Percentiles rank a stretch among this genome's conserved stretches.
These are phyloP conservation scores for Alternaria gansuensis DNA, from an alignment of 2,329 filamentous ascomycete genomes.

Conservation along the genomic window DNA sequence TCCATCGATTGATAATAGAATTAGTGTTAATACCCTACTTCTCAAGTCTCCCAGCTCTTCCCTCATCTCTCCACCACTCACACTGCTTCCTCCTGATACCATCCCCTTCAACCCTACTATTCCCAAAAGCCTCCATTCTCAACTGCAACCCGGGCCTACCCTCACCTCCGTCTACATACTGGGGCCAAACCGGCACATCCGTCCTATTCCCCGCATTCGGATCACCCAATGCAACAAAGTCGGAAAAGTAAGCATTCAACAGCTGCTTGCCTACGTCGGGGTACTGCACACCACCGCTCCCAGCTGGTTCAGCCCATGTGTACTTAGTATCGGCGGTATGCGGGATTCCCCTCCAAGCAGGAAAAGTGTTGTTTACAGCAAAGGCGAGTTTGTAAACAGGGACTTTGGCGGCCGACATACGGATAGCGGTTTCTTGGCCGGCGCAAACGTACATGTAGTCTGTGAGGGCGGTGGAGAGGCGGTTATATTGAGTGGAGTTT, in stretches of 20 bases:
- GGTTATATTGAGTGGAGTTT: slow-evolving; percentile 57
- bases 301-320: slow-evolving; percentile 60
- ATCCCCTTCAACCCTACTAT: slow-evolving; percentile 40
- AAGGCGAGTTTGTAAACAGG: slow-evolving; percentile 41
- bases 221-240: slow-evolving; percentile 54
- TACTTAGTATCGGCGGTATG: slow-evolving; percentile 52
- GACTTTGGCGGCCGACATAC: slow-evolving; percentile 45
- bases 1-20: not conserved
- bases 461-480: slow-evolving; percentile 53
- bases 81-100: slow-evolving; percentile 36
- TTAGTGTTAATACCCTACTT: slow-evolving; percentile 23
- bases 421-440: slow-evolving; percentile 57
- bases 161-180: slow-evolving; percentile 40
- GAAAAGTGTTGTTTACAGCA: slow-evolving; percentile 36
- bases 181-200: slow-evolving; percentile 52
- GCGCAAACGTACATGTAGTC: slow-evolving; percentile 60
- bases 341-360: slow-evolving; percentile 33
- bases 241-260: slow-evolving; percentile 53
- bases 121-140: slow-evolving; percentile 37
- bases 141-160: slow-evolving; percentile 32
- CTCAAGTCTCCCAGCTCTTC: slow-evolving; percentile 32
- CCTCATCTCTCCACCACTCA: slow-evolving; percentile 42
- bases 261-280: slow-evolving; percentile 48
- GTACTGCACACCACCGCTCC: slow-evolving; percentile 54
- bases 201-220: slow-evolving; percentile 46